phyloP scores from a whole-genome alignment of 73 alveolate genomes.

The Tetrahymena thermophila region DNA sequence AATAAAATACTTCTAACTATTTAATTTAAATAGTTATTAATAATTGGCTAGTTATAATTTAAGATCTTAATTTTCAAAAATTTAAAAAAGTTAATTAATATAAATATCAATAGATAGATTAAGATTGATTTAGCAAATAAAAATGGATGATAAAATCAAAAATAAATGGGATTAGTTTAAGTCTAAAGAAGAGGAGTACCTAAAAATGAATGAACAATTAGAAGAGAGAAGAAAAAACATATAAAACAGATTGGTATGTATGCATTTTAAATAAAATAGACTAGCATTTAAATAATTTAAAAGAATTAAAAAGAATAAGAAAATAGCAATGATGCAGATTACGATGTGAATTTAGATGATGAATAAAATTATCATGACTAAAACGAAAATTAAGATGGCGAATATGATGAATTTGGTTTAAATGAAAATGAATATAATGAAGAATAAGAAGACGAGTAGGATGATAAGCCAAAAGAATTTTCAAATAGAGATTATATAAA shows the following conservation, averaged over 20 bases:
- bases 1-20: too few species aligned
- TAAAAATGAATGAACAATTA: background rate
- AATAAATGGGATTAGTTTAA: background rate
- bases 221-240: background rate
- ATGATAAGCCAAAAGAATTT: background rate
- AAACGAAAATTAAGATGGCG: background rate
- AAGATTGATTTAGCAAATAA: background rate
- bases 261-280: background rate
- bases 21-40: too few species aligned
- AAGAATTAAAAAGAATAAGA: background rate
- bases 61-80: too few species aligned
- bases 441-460: background rate
- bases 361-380: background rate
- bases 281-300: background rate
- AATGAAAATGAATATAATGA: background rate
- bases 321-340: background rate
- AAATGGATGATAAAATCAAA: background rate
- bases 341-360: background rate
- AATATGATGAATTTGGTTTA: background rate
- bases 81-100: background rate
- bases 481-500: background rate
- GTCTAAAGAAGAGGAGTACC: background rate
- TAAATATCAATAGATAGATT: too few species aligned
- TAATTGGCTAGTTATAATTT: too few species aligned
- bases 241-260: background rate